Evolutionary conservation across 805 yeast species (phyloP).

Genomic region (Kodamaea hsintzibuensis): DNA sequence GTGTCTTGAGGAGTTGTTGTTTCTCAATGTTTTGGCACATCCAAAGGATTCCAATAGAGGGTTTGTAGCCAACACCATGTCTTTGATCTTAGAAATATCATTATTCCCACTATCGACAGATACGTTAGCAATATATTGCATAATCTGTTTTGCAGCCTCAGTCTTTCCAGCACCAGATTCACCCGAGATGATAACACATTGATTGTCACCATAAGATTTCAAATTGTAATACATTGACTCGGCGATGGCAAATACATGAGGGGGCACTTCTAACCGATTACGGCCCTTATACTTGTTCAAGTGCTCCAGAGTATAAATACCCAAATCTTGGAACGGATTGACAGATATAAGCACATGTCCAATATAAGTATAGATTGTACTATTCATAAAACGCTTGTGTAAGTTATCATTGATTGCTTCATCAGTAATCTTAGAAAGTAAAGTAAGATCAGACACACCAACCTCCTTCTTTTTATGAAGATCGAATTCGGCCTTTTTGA

Average conservation of each 20-base stretch:
- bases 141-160: conserved; percentile 95
- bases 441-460: conserved; percentile 95
- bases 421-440: conserved; percentile 84
- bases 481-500: conserved; percentile 88
- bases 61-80: conserved; percentile 97
- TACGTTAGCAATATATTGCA: conserved; percentile 94
- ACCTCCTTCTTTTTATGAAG: conserved; percentile 88
- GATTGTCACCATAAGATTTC: conserved; percentile 91
- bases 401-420: conserved; percentile 91
- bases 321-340: conserved; percentile 94
- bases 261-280: conserved; percentile 94
- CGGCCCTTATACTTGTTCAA: conserved; percentile 82
- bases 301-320: conserved; percentile 84
- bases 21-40: conserved; percentile 88
- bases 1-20: conserved; percentile 87
- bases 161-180: conserved; percentile 99
- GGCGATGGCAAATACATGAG: conserved; percentile 97
- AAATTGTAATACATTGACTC: conserved; percentile 94
- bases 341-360: conserved; percentile 95
- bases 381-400: conserved; percentile 85
- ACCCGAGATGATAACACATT: conserved; percentile 96
- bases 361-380: conserved; percentile 87
- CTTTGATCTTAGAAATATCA: conserved; percentile 85
- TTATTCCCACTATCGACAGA: conserved; percentile 63
- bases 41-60: conserved; percentile 90